Evolutionary conservation across 495 filamentous ascomycete species (phyloP).

Genomic region (Pyrenula aspistea): DNA sequence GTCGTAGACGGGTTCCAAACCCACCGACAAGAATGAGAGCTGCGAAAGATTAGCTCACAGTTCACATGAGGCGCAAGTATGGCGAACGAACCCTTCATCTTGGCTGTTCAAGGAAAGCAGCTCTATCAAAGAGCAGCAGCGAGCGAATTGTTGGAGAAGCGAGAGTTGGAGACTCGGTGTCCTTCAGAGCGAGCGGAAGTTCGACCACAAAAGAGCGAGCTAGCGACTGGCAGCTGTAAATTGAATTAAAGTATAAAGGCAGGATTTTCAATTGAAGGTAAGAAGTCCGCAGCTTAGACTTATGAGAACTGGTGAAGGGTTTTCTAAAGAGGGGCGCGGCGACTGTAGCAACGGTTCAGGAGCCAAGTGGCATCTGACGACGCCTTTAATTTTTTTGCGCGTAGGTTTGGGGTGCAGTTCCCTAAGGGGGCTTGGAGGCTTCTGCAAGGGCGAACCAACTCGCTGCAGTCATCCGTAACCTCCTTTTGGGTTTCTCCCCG

Average conservation of each 20-base stretch:
- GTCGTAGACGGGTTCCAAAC: slow-evolving; percentile 95
- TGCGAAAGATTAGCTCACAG: slow-evolving; percentile 20
- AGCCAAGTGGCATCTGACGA: not conserved
- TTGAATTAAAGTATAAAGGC: no score
- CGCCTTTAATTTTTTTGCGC: not conserved
- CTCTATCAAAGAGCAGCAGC: not conserved
- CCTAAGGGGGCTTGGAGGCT: not conserved
- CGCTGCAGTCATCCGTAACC: not conserved
- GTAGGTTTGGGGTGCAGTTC: not conserved
- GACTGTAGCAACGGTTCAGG: not conserved
- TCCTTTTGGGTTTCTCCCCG: not conserved
- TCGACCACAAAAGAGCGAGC: no score
- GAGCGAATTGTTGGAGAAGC: not conserved
- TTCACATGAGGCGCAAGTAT: not conserved
- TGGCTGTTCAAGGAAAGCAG: not conserved
- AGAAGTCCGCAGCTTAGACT: no score
- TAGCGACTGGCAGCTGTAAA: no score
- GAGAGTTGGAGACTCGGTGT: not conserved
- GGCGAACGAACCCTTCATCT: not conserved
- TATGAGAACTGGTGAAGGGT: no score
- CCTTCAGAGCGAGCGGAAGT: not conserved
- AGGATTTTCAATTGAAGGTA: not conserved
- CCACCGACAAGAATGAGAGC: slow-evolving; percentile 99
- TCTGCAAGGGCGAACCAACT: not conserved
- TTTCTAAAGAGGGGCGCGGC: not conserved